Conservation (phyloP, 2,329 filamentous ascomycete genomes). For the Venturia pyrina region DNA sequence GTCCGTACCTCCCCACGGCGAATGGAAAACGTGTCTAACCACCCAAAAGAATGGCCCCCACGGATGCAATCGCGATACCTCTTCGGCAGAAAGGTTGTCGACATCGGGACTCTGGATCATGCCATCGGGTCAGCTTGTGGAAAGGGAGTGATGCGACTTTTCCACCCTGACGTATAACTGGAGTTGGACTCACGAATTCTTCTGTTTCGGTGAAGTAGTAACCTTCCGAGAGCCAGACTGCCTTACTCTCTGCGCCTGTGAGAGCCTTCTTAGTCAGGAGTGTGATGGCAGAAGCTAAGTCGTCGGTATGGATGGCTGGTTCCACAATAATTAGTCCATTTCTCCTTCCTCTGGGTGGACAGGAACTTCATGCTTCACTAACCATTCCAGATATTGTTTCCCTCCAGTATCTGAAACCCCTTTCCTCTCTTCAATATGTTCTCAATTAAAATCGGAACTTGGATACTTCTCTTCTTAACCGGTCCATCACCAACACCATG, state of each 20-base stretch:
- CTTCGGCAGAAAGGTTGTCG: not conserved
- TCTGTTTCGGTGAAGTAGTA: slow-evolving; percentile 5
- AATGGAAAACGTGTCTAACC: not conserved
- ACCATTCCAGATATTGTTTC: slow-evolving; percentile 4
- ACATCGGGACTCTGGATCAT: not conserved
- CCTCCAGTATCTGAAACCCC: not conserved
- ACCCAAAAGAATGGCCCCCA: slow-evolving; percentile 1
- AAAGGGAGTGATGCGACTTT: too few species aligned
- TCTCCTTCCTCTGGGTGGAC: too few species aligned
- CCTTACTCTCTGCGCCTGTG: not conserved
- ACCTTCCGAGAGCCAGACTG: not conserved
- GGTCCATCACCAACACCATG: slow-evolving; percentile 3
- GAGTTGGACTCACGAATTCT: not conserved
- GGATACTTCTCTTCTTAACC: slow-evolving; percentile 2
- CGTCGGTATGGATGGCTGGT: not conserved
- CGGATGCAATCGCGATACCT: not conserved
- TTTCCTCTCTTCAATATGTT: not conserved
- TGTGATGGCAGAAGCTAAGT: not conserved
- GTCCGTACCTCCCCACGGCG: too few species aligned
- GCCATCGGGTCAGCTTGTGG: not conserved
- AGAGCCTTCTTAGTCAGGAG: not conserved
- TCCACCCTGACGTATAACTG: not conserved
- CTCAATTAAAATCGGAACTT: not conserved
- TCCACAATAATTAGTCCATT: too few species aligned
- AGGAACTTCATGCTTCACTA: not conserved